Conservation (phyloP, 768 basidiomycete genomes). For the Peribolospora kevripleyi region DNA sequence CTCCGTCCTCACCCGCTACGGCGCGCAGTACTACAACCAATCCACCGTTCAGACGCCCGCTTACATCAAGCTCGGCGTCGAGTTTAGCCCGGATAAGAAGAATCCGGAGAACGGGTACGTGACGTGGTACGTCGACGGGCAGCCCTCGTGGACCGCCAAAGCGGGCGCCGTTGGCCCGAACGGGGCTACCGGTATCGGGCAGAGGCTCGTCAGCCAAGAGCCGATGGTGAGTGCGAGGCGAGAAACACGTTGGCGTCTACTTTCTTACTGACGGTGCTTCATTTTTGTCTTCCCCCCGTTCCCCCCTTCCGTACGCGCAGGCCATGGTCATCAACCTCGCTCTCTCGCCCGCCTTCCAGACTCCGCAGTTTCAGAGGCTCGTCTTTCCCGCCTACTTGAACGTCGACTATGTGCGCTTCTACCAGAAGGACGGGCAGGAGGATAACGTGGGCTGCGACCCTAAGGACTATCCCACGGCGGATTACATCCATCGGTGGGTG, state of each 20-base stretch:
- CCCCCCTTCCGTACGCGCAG: slow-evolving; percentile 22
- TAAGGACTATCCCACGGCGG: slow-evolving; percentile 42
- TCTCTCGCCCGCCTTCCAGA: slow-evolving; percentile 14
- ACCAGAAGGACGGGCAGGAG: slow-evolving; percentile 46
- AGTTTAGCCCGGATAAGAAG: too few species aligned
- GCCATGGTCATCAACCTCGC: slow-evolving; percentile 41
- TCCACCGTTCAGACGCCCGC: too few species aligned
- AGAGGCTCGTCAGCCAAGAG: slow-evolving; percentile 57
- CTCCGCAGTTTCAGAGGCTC: slow-evolving; percentile 35
- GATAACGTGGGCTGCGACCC: slow-evolving; percentile 50
- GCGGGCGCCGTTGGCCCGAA: slow-evolving; percentile 44
- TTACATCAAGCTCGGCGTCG: too few species aligned
- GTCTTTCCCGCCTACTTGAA: slow-evolving; percentile 34
- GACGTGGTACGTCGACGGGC: slow-evolving; percentile 20
- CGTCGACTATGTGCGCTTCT: slow-evolving; percentile 72
- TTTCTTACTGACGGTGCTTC: neutral
- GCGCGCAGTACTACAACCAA: too few species aligned
- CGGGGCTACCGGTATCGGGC: slow-evolving; percentile 29
- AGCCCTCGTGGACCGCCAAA: slow-evolving; percentile 45
- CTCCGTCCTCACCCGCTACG: too few species aligned
- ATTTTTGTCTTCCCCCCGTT: neutral
- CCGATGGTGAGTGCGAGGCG: slow-evolving; percentile 43
- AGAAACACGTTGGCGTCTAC: neutral
- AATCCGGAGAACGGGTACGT: neutral
- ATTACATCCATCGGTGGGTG: slow-evolving; percentile 29